These are phyloP conservation scores for Fusarium anthophilum DNA, from an alignment of 2,329 filamentous ascomycete species.

Conservation along the genomic window DNA sequence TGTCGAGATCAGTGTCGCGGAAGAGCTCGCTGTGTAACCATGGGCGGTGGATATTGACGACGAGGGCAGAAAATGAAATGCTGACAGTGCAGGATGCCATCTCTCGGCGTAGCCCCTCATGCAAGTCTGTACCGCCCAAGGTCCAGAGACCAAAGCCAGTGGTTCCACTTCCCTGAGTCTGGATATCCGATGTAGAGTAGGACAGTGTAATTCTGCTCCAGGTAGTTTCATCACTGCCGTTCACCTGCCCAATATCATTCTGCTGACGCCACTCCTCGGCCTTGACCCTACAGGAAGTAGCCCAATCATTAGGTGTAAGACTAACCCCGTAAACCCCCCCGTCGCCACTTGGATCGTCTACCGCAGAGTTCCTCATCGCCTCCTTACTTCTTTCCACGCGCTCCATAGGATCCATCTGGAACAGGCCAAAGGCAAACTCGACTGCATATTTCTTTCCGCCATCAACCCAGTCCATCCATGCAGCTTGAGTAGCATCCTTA, in stretches of 20 bases:
- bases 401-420: not conserved
- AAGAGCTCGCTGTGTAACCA: not conserved
- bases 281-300: not conserved
- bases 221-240: not conserved
- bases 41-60: not conserved
- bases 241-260: too few relatives aligned
- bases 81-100: not conserved
- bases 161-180: rapidly evolving
- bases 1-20: not conserved
- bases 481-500: not conserved
- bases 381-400: not conserved
- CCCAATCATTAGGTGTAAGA: not conserved
- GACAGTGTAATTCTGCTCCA: not conserved
- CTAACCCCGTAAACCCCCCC: not conserved
- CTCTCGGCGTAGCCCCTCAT: not conserved
- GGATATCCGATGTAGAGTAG: not conserved
- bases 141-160: not conserved
- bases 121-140: rapidly evolving
- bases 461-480: not conserved
- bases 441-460: not conserved
- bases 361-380: not conserved
- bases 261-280: not conserved
- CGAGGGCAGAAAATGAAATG: not conserved
- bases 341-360: not conserved
- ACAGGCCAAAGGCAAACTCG: not conserved